Evolutionary conservation across 768 basidiomycete species (phyloP), one percentile per base, ranked within the genome.

Genomic region (Boletus rufocinnamomeus): DNA sequence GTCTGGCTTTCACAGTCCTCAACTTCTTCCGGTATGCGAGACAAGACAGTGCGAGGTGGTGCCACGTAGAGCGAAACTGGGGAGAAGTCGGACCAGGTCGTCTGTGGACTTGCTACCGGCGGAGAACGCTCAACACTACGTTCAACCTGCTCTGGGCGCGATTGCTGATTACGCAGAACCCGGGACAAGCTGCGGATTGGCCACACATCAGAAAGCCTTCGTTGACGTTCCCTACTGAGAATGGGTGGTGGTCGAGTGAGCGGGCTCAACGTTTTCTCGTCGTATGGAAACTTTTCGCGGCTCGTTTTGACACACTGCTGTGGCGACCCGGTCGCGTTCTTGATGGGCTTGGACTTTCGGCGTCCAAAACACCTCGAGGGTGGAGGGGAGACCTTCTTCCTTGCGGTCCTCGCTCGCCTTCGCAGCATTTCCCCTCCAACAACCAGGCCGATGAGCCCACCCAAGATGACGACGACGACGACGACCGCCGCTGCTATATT

Each of bases 61-160:
- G 63, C 40, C 14, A 60, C 65, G 44, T 68, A 72, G 23, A 52
- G 58, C 41, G 54, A 50, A 8, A 56, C 63, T 4, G 62, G 60
- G 9, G 69, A 56, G 50, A 74, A 72, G 52, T 67, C 63, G 48
- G 71, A 73, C 71, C 71, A 71, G 21, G 72, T 74, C 40, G 71
- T 69, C 46, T 62, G 66, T 13, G 61, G 61, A 21, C 14, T 52
- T 13, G 50, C 27, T 25, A 10, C 41, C 4, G 46, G 41, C 2
- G 58, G 30, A 5, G 44, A 28, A 23, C 38, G 30, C 50, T 46
- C 62, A 34, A 30, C 35, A 19, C 35, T 19, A 17, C n/a, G 48
- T 19, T 41, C 40, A 16, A n/a, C 27, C 44, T 46, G 59, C 21
- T 51, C 58, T 13, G 58, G 47, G 27, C 53, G 32, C 6, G 59